Percentiles rank a stretch among this genome's conserved stretches.
Conservation (phyloP, 2,329 filamentous ascomycete genomes). For the Microcera coccophila region DNA sequence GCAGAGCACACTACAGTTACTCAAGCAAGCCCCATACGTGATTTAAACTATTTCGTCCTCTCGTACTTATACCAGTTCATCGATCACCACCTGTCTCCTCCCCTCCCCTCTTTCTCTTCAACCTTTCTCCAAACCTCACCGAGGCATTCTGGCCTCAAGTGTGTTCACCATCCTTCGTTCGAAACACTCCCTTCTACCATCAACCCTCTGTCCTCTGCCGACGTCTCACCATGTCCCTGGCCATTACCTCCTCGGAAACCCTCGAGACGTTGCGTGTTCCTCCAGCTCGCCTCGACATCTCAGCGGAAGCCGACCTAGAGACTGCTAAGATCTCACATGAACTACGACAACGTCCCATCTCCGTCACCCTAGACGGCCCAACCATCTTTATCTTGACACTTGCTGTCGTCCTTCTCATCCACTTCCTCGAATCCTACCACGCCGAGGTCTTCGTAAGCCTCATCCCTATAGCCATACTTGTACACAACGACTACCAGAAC, state of each 20-base stretch:
- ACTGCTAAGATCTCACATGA: conserved; percentile 18
- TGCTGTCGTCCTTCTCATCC: conserved; percentile 48
- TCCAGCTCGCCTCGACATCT: conserved; percentile 17
- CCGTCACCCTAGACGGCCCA: conserved; percentile 50
- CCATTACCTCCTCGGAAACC: conserved; percentile 27
- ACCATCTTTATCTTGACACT: conserved; percentile 45
- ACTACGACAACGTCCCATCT: conserved; percentile 46
- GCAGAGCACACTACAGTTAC: too few species aligned
- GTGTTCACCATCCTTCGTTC: neutral
- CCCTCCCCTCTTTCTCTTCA: too few species aligned
- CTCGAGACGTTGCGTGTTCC: conserved; percentile 11
- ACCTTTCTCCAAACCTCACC: neutral
- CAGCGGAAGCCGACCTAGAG: conserved; percentile 20
- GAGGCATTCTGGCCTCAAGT: conserved; percentile 16
- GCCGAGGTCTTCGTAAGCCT: conserved; percentile 49
- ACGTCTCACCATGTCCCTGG: conserved; percentile 22
- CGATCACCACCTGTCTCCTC: too few species aligned
- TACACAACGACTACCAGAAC: conserved; percentile 69
- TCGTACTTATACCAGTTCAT: too few species aligned
- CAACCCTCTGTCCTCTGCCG: neutral
- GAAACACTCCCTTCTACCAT: neutral
- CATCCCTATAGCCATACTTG: conserved; percentile 46
- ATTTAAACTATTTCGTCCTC: too few species aligned
- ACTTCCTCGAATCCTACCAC: conserved; percentile 46
- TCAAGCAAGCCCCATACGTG: too few species aligned